Conservation (phyloP, 208 protist species). For the Porcisia deanei region DNA sequence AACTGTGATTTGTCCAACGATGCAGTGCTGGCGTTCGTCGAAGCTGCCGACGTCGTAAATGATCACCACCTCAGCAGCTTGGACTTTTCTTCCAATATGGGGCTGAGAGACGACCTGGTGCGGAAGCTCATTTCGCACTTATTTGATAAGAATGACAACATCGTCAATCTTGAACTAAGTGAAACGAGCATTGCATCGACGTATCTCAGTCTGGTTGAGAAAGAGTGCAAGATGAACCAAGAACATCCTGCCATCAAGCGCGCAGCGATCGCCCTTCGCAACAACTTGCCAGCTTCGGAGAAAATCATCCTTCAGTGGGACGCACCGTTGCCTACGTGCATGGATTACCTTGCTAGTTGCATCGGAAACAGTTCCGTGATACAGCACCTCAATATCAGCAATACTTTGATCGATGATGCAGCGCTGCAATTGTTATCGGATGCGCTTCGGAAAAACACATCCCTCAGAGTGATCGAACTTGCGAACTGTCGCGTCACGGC, state of each 20-base stretch:
- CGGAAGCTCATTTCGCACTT: conserved; percentile 40
- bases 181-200: conserved; percentile 61
- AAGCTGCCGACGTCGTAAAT: conserved; percentile 42
- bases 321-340: conserved; percentile 45
- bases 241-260: conserved; percentile 68
- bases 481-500: conserved; percentile 86
- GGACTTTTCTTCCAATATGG: conserved; percentile 62
- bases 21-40: conserved; percentile 54
- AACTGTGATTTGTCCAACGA: conserved; percentile 54
- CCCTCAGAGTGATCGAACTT: conserved; percentile 72
- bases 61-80: conserved; percentile 45
- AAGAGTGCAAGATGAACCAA: conserved; percentile 79
- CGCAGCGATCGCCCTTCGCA: conserved; percentile 56
- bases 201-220: conserved; percentile 36
- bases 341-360: conserved; percentile 60
- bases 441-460: conserved; percentile 63
- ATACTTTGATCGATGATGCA: conserved; percentile 66
- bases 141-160: conserved; percentile 63
- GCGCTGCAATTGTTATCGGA: conserved; percentile 56
- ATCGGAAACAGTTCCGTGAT: conserved; percentile 60
- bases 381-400: conserved; percentile 78
- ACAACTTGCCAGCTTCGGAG: conserved; percentile 41
- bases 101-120: conserved; percentile 57
- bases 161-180: conserved; percentile 56
- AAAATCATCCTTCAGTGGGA: conserved; percentile 87